phyloP scores from a whole-genome alignment of 768 basidiomycete genomes.

The Wakefieldia striispora region DNA sequence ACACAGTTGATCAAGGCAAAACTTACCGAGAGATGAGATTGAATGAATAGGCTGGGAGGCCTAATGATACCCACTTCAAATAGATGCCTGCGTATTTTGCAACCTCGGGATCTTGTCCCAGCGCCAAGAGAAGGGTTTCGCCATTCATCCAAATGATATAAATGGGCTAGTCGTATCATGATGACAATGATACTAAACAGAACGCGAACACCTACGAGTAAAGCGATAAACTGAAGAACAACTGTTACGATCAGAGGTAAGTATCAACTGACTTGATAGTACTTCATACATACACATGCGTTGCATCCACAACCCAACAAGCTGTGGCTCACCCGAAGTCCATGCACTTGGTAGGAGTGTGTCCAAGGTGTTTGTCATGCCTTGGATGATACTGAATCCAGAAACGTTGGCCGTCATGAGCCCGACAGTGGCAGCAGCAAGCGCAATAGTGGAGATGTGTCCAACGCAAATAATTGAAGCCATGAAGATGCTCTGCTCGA shows the following conservation, averaged over 20 bases:
- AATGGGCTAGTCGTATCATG: slow-evolving; percentile 41
- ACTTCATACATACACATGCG: slow-evolving; percentile 60
- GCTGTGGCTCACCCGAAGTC: slow-evolving; percentile 80
- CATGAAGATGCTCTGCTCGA: slow-evolving; percentile 87
- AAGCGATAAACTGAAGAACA: slow-evolving; percentile 22
- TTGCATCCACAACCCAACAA: slow-evolving; percentile 89
- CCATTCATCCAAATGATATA: slow-evolving; percentile 80
- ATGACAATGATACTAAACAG: background rate
- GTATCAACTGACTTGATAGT: background rate
- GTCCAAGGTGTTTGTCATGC: slow-evolving; percentile 83
- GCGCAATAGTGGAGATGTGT: slow-evolving; percentile 84
- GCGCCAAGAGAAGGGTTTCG: slow-evolving; percentile 67
- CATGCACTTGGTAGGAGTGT: slow-evolving; percentile 92
- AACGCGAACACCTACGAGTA: slow-evolving; percentile 50
- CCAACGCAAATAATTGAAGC: slow-evolving; percentile 86
- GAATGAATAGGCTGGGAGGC: slow-evolving; percentile 70
- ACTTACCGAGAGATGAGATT: slow-evolving; percentile 49
- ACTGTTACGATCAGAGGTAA: slow-evolving; percentile 5
- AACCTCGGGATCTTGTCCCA: slow-evolving; percentile 80
- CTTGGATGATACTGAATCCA: slow-evolving; percentile 67
- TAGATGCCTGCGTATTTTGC: slow-evolving; percentile 73
- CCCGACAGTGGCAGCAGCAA: slow-evolving; percentile 78
- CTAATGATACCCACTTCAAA: slow-evolving; percentile 69
- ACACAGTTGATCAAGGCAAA: slow-evolving; percentile 23
- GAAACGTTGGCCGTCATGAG: slow-evolving; percentile 72